Base-by-base conservation (phyloP, 164 flowering plant species). In the Magnolia changhungtana region DNA sequence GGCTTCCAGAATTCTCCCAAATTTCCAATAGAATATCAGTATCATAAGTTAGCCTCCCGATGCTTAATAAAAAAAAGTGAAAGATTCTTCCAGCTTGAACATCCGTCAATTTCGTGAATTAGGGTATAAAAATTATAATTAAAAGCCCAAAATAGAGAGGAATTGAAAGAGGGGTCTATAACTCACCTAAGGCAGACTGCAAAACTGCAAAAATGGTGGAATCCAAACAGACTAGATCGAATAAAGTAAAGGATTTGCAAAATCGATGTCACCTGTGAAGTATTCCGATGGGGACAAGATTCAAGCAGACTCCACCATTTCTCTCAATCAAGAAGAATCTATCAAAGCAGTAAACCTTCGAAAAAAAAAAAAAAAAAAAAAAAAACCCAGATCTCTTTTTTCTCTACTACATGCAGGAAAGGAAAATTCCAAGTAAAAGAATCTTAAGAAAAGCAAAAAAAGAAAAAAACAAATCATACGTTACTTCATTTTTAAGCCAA, bases 121-220 rank as follows among this genome's bases (percentile, higher is more conserved):
- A 8, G 14, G 37, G 78, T 67, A 45, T 72, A 77, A 64, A 72
- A 21, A 65, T 13, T 6, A 68, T 74, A 21, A 49, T 64, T 74
- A 29, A 29, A 29, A 61, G 63, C 70, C 80, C 74, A 80, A 50
- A 73, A 71, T 64, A 21, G 58, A 8, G 37, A 29, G 16, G 24
- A 78, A 78, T 70, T 66, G 80, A 71, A 65, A 63, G 75, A 80
- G 59, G 79, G 78, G 24, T 71, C 74, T 73, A 63, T 72, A 81
- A 77, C 84, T 82, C 80, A 84, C 91, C 88, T 83, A 72, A 63
- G 77, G 79, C 58, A 71, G 71, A 83, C 78, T 74, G 75, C 83
- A 80, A 52, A 37, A 77, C 72, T 80, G 76, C 83, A 76, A 31
- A 58, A 79, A 69, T 76, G 76, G 80, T 31, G 67, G 77, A 79